These are phyloP conservation scores for Aspergillus piperis DNA, from an alignment of 2,329 filamentous ascomycete species.

Conservation along the genomic window DNA sequence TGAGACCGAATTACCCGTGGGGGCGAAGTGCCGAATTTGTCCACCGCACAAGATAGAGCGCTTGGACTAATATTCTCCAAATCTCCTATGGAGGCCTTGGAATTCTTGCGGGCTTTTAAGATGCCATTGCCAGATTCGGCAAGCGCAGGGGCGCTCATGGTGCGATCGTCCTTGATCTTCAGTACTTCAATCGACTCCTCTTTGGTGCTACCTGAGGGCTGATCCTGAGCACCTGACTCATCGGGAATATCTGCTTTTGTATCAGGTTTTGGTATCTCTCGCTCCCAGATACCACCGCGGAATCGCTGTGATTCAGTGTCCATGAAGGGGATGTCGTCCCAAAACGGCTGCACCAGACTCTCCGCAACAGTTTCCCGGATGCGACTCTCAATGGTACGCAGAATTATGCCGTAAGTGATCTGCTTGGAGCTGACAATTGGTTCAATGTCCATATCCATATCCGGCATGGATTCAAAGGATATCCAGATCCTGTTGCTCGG, in stretches of 20 bases:
- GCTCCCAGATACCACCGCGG: slow-evolving; percentile 80
- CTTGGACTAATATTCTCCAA: slow-evolving; percentile 22
- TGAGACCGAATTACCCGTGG: slow-evolving; percentile 62
- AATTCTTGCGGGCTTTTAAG: slow-evolving; percentile 32
- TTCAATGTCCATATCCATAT: slow-evolving; percentile 91
- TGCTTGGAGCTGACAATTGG: slow-evolving; percentile 93
- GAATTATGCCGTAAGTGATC: slow-evolving; percentile 89
- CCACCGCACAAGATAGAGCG: slow-evolving; percentile 31
- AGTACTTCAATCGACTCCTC: slow-evolving; percentile 29
- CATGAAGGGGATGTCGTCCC: slow-evolving; percentile 93
- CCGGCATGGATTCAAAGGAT: slow-evolving; percentile 89
- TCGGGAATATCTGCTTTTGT: slow-evolving; percentile 41
- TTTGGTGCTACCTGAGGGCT: slow-evolving; percentile 21
- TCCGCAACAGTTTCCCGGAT: slow-evolving; percentile 94
- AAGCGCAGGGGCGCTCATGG: slow-evolving; percentile 37
- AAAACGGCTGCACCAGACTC: slow-evolving; percentile 87
- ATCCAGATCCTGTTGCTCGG: slow-evolving; percentile 97
- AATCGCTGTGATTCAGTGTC: slow-evolving; percentile 75
- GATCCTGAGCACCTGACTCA: slow-evolving; percentile 30
- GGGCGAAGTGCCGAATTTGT: slow-evolving; percentile 43
- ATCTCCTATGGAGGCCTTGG: slow-evolving; percentile 28
- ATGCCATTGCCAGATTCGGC: slow-evolving; percentile 25
- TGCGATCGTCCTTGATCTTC: slow-evolving; percentile 37
- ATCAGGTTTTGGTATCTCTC: slow-evolving; percentile 46
- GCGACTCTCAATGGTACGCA: slow-evolving; percentile 89